Conservation (phyloP, 441 rosid species). For the Brassica hybrid region DNA sequence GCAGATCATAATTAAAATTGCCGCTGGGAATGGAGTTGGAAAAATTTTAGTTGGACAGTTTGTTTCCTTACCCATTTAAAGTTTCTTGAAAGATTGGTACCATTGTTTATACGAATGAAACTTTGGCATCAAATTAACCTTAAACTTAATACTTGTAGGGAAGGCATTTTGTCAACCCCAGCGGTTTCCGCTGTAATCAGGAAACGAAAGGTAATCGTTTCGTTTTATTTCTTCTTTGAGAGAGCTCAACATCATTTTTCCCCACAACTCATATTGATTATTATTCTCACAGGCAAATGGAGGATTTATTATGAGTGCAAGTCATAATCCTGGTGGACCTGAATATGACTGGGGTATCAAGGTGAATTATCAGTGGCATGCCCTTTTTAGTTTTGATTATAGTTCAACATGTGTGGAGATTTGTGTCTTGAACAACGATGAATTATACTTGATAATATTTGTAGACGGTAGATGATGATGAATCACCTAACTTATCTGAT, state of each 20-base stretch:
- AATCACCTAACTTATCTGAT: slow-evolving; percentile 6
- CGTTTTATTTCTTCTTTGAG: slow-evolving; percentile 12
- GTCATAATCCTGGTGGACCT: slow-evolving; percentile 96
- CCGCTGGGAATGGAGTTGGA: slow-evolving; percentile 94
- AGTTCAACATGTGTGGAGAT: slow-evolving; percentile 13
- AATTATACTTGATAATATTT: slow-evolving; percentile 2
- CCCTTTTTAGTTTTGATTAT: slow-evolving; percentile 12
- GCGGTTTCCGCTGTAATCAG: slow-evolving; percentile 95
- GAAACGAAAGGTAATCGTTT: slow-evolving; percentile 65
- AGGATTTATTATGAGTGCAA: slow-evolving; percentile 98
- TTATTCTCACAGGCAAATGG: slow-evolving; percentile 72
- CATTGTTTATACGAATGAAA: too few relatives aligned
- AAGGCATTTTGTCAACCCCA: slow-evolving; percentile 87
- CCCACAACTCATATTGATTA: slow-evolving; percentile 19
- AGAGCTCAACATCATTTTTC: slow-evolving; percentile 20
- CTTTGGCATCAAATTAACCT: too few relatives aligned
- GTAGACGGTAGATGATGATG: slow-evolving; percentile 6
- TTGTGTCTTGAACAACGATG: slow-evolving; percentile 4
- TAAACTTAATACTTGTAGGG: slow-evolving; percentile 53
- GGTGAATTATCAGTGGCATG: slow-evolving; percentile 53
- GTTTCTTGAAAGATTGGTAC: slow-evolving; percentile 15
- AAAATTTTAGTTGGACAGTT: slow-evolving; percentile 85
- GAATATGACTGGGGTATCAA: slow-evolving; percentile 98
- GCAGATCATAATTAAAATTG: slow-evolving; percentile 92
- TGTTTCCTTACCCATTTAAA: slow-evolving; percentile 40